A percentile compares a stretch with the other conserved stretches of the same genome.
phyloP scores from a whole-genome alignment of 2,329 filamentous ascomycete species.

The Lasiodiplodia theobromae region DNA sequence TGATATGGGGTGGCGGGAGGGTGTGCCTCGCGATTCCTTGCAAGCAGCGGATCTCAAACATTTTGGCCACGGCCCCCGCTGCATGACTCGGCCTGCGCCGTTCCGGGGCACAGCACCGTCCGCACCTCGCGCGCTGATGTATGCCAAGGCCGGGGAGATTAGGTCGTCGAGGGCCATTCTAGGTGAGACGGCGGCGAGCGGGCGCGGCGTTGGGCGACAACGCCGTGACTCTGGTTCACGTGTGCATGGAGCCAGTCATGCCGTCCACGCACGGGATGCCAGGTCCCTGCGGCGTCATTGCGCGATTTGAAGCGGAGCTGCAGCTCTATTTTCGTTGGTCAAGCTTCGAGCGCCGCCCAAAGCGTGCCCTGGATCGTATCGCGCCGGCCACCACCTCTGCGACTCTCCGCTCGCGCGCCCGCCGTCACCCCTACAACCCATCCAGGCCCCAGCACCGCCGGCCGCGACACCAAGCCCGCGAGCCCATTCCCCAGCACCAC shows the following conservation, averaged over 20 bases:
- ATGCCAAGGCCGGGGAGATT: conserved; percentile 25
- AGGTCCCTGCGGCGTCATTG: conserved; percentile 26
- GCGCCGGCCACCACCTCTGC: conserved; percentile 27
- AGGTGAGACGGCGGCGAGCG: conserved; percentile 9
- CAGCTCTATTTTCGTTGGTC: conserved; percentile 28
- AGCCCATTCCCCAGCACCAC: conserved; percentile 3
- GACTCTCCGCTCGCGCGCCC: conserved; percentile 26
- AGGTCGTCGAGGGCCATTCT: neutral
- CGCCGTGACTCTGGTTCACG: conserved; percentile 24
- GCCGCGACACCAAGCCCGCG: neutral
- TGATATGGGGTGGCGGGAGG: conserved; percentile 18
- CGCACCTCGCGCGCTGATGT: conserved; percentile 2
- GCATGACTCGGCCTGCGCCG: conserved; percentile 19
- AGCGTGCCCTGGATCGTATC: conserved; percentile 25
- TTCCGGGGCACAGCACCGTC: conserved; percentile 16
- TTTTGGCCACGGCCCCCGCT: conserved; percentile 2
- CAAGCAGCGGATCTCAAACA: conserved; percentile 14
- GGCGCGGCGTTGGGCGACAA: conserved; percentile 24
- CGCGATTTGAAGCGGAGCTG: conserved; percentile 27
- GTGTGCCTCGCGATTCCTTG: conserved; percentile 22
- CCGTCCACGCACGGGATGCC: conserved; percentile 20
- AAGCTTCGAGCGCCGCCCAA: conserved; percentile 24
- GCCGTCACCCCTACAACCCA: conserved; percentile 27
- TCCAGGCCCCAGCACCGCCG: conserved; percentile 6
- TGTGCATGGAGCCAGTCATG: conserved; percentile 26